Conservation (phyloP, 352 stramenopile genomes). For the Aphanomyces astaci region DNA sequence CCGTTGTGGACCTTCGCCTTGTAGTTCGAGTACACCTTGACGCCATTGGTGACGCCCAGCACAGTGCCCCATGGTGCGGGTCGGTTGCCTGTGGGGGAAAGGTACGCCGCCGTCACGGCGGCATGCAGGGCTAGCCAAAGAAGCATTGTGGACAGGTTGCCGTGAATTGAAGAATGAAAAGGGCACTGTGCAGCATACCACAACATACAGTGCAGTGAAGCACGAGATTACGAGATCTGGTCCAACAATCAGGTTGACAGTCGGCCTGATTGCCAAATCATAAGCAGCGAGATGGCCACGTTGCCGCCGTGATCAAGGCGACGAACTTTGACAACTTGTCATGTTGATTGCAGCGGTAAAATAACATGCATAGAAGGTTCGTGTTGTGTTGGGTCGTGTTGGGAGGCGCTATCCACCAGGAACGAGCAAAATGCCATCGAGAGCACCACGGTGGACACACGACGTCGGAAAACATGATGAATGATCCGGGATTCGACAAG, state of each 20-base stretch:
- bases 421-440: no score
- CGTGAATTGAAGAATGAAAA: not conserved
- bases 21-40: constrained; percentile 15
- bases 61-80: constrained; percentile 12
- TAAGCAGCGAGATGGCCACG: not conserved
- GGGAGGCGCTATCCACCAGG: no score
- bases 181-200: not conserved
- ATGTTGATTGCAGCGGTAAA: no score
- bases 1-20: not conserved
- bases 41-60: constrained; percentile 12
- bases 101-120: not conserved
- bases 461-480: no score
- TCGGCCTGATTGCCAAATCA: not conserved
- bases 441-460: no score
- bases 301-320: not conserved
- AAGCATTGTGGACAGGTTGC: not conserved
- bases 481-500: no score
- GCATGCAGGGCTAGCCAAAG: not conserved
- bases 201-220: not conserved
- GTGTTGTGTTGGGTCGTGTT: no score
- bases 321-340: no score
- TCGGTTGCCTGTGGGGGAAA: not conserved
- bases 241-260: not conserved
- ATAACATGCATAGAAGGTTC: no score
- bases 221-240: not conserved